phyloP scores from a whole-genome alignment of 2,329 filamentous ascomycete species.

The Apiospora rasikravindrae region DNA sequence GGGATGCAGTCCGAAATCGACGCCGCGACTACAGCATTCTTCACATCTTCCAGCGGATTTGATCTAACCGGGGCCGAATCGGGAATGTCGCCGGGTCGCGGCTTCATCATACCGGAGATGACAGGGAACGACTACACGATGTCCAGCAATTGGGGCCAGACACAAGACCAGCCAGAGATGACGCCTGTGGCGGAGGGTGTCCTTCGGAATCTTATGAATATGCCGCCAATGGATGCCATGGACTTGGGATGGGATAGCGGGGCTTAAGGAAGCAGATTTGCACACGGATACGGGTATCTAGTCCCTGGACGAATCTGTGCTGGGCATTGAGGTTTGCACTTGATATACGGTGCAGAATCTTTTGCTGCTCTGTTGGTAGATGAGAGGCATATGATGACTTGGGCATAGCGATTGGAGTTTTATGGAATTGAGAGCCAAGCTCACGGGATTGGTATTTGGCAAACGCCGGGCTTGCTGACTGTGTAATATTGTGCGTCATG shows the following conservation, averaged over 20 bases:
- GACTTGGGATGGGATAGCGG: conserved; percentile 51
- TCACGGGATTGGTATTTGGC: neutral
- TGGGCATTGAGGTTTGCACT: neutral
- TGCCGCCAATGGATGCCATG: conserved; percentile 65
- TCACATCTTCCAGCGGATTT: conserved; percentile 46
- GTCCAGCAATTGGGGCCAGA: conserved; percentile 50
- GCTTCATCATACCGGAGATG: conserved; percentile 44
- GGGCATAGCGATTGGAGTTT: conserved; percentile 10
- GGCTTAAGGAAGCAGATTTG: neutral
- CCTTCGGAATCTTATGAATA: conserved; percentile 58
- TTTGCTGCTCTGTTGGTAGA: neutral
- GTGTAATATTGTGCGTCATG: neutral
- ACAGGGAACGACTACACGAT: conserved; percentile 49
- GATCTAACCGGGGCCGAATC: conserved; percentile 32
- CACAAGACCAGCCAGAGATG: conserved; percentile 51
- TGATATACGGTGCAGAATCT: neutral
- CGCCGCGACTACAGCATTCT: conserved; percentile 45
- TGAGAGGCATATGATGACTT: neutral
- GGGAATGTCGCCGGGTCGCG: conserved; percentile 41
- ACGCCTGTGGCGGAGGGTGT: conserved; percentile 61
- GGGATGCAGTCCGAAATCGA: conserved; percentile 45
- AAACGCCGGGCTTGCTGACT: neutral
- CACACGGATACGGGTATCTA: neutral
- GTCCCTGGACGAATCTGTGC: neutral
- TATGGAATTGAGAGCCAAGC: neutral